Percentiles rank a stretch among this genome's conserved stretches.
Evolutionary conservation across 2,329 filamentous ascomycete species (phyloP).

Genomic region (Fusarium ambrosium): DNA sequence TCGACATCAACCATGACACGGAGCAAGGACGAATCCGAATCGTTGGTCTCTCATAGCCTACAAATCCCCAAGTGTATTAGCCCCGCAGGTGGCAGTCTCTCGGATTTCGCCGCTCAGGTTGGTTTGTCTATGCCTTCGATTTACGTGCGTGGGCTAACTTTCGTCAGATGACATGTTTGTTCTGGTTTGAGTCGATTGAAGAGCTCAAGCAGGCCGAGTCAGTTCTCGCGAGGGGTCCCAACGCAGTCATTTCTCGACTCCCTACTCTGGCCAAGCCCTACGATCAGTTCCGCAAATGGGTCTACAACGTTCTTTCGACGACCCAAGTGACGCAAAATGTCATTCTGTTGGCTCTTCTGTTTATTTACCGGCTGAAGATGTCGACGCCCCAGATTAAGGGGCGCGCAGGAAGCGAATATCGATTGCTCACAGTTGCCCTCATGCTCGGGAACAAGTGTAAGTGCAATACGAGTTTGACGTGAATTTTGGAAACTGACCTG

Average conservation of each 20-base stretch:
- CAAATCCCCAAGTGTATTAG: constrained; percentile 84
- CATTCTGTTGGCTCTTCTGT: constrained; percentile 87
- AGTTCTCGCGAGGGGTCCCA: constrained; percentile 58
- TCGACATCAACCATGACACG: constrained; percentile 46
- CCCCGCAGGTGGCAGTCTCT: constrained; percentile 78
- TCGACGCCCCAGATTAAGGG: constrained; percentile 91
- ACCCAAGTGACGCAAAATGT: constrained; percentile 98
- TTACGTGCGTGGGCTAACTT: constrained; percentile 19
- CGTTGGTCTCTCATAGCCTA: constrained; percentile 70
- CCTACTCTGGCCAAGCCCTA: constrained; percentile 81
- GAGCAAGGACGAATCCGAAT: constrained; percentile 56
- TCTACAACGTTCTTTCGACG: constrained; percentile 88
- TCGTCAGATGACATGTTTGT: constrained; percentile 90
- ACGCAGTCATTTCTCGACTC: constrained; percentile 64
- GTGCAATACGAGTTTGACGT: constrained; percentile 47
- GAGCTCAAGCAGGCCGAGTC: constrained; percentile 82
- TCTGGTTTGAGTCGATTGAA: constrained; percentile 95
- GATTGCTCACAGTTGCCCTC: constrained; percentile 90
- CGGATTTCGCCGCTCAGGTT: constrained; percentile 88
- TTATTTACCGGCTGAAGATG: constrained; percentile 93
- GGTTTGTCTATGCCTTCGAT: constrained; percentile 39
- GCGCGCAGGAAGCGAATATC: constrained; percentile 92
- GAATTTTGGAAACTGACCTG: constrained; percentile 36
- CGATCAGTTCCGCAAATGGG: constrained; percentile 91
- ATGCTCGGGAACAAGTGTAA: constrained; percentile 98